Evolutionary conservation across 805 yeast genomes (phyloP).

Genomic region (Phaffomyces antillensis): DNA sequence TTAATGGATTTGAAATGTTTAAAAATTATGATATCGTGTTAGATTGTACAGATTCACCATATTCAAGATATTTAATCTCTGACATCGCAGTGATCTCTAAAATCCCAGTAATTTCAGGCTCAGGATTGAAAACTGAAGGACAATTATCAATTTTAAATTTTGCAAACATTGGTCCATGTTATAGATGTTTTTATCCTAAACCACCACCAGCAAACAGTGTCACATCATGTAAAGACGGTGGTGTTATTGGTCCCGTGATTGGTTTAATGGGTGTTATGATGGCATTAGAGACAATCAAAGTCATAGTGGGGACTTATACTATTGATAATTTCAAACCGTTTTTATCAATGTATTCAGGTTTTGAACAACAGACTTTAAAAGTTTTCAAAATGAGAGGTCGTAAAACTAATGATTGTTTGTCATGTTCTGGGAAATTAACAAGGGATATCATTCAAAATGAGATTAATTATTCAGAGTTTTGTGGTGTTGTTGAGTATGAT

Average conservation of each 20-base stretch:
- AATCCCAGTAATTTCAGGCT: constrained; percentile 79
- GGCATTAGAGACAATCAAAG: constrained; percentile 81
- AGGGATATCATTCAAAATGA: constrained; percentile 35
- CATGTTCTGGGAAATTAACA: constrained; percentile 52
- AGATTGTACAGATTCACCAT: constrained; percentile 94
- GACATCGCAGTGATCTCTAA: constrained; percentile 70
- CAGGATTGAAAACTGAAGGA: constrained; percentile 89
- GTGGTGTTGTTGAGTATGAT: constrained; percentile 52
- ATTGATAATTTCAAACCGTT: constrained; percentile 56
- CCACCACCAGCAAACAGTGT: constrained; percentile 86
- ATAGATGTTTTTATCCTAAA: constrained; percentile 83
- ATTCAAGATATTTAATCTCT: constrained; percentile 75
- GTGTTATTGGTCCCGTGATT: constrained; percentile 93
- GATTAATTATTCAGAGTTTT: constrained; percentile 64
- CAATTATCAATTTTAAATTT: constrained; percentile 76
- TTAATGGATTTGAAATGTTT: constrained; percentile 59
- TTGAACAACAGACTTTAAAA: constrained; percentile 57
- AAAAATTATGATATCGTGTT: constrained; percentile 65
- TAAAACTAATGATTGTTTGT: constrained; percentile 45
- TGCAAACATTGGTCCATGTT: constrained; percentile 72
- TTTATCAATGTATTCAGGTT: constrained; percentile 60
- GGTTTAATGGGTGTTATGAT: constrained; percentile 85
- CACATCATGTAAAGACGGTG: constrained; percentile 86
- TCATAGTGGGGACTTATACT: constrained; percentile 51
- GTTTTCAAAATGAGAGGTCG: constrained; percentile 74